These are phyloP conservation scores for Uronychia setigera DNA, from an alignment of 73 alveolate species.

Conservation along the genomic window DNA sequence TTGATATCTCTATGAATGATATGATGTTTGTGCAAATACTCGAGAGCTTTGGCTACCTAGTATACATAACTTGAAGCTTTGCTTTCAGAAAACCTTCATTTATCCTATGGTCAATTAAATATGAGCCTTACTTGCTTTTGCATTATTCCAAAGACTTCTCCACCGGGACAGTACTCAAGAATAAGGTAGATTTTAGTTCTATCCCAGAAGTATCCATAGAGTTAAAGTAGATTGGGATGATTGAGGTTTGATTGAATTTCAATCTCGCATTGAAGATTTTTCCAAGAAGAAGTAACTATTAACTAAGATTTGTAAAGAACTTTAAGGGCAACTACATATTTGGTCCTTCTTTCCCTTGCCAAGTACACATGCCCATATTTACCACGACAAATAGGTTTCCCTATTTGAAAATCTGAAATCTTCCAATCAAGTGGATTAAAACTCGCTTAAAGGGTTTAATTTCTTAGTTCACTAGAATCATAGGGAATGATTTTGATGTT, in stretches of 20 bases:
- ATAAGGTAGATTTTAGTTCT: conserved; percentile 76
- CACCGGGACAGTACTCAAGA: conserved; percentile 87
- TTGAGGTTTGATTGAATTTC: conserved; percentile 85
- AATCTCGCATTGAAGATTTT: conserved; percentile 82
- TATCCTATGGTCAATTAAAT: background rate
- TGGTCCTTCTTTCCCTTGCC: conserved; percentile 71
- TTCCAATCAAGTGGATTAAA: conserved; percentile 70
- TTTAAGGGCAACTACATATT: conserved; percentile 81
- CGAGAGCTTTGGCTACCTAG: conserved; percentile 57
- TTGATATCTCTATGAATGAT: conserved; percentile 78
- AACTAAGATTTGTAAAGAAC: conserved; percentile 72
- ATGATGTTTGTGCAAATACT: conserved; percentile 52
- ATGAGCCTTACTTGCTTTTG: conserved; percentile 15
- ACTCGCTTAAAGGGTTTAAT: too few relatives aligned
- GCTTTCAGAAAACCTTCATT: conserved; percentile 31
- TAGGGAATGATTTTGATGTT: background rate
- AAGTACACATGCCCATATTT: conserved; percentile 77
- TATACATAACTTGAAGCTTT: conserved; percentile 43
- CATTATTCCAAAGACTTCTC: conserved; percentile 69
- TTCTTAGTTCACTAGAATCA: too few relatives aligned
- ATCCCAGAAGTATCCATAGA: conserved; percentile 89
- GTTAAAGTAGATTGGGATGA: conserved; percentile 78
- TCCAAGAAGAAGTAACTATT: conserved; percentile 43
- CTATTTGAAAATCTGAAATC: conserved; percentile 57
- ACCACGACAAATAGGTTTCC: conserved; percentile 65